Conservation (phyloP, 2,329 filamentous ascomycete genomes). For the Colletotrichum graminicola region DNA sequence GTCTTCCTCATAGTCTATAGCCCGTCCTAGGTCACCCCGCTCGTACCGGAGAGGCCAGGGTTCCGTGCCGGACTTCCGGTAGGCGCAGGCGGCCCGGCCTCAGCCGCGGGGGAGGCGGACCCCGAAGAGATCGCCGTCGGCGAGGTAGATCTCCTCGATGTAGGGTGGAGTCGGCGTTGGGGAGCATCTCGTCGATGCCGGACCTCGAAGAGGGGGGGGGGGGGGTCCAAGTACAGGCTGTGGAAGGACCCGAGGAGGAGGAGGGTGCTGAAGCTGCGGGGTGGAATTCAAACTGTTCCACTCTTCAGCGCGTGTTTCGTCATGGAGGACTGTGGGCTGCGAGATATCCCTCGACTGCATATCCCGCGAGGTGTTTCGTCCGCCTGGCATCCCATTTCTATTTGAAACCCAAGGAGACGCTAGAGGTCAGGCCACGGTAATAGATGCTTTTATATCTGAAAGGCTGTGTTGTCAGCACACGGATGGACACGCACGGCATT, state of each 20-base stretch:
- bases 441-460: constrained; percentile 2
- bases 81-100: constrained; percentile 54
- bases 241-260: constrained; percentile 29
- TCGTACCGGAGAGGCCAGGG: constrained; percentile 54
- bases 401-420: neutral
- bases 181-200: constrained; percentile 52
- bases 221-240: constrained; percentile 44
- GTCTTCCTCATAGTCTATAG: neutral
- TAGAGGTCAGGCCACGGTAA: neutral
- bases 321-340: neutral
- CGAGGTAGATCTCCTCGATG: constrained; percentile 54
- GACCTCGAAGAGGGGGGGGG: constrained; percentile 47
- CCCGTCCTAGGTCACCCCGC: constrained; percentile 33
- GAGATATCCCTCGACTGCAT: neutral
- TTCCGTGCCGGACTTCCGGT: constrained; percentile 55
- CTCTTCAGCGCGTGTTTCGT: constrained; percentile 21
- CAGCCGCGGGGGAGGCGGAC: constrained; percentile 48
- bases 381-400: neutral
- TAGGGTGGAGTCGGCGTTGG: constrained; percentile 50
- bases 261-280: constrained; percentile 30
- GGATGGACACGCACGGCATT: neutral
- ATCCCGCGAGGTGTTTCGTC: no score
- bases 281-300: constrained; percentile 49
- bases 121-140: constrained; percentile 53
- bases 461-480: neutral